These are phyloP conservation scores for Trichophyton equinum DNA, from an alignment of 2,329 filamentous ascomycete genomes.

Conservation along the genomic window DNA sequence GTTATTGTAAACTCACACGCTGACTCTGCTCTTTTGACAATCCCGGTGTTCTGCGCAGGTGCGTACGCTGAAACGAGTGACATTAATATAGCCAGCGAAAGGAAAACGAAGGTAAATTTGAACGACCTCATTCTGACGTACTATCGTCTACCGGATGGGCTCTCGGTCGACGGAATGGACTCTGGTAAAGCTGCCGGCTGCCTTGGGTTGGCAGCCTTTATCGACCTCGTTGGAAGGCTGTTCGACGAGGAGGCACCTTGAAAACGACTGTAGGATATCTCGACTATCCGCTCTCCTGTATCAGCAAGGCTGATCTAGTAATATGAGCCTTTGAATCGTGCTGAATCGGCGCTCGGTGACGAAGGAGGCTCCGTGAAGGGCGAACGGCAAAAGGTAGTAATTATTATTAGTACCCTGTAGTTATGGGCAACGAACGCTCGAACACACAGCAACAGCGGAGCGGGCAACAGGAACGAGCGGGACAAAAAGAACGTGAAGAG, in stretches of 20 bases:
- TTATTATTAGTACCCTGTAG: not conserved
- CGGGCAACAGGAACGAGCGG: not conserved
- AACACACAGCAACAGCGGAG: conserved; percentile 1
- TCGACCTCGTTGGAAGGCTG: not conserved
- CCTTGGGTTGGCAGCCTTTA: not conserved
- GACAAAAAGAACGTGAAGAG: not conserved
- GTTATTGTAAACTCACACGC: too few relatives aligned
- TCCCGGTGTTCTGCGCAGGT: conserved; percentile 11
- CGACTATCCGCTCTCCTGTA: not conserved
- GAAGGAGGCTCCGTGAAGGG: not conserved
- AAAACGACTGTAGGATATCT: not conserved
- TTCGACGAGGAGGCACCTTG: not conserved
- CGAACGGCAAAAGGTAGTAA: not conserved
- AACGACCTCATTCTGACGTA: conserved; percentile 23
- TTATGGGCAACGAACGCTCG: not conserved
- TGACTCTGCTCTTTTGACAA: conserved; percentile 14
- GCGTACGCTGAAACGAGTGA: conserved; percentile 19
- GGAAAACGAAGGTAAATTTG: conserved; percentile 22
- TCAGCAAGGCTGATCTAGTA: not conserved
- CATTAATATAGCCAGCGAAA: conserved; percentile 23
- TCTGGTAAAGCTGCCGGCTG: not conserved
- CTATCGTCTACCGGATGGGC: not conserved
- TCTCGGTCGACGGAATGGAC: not conserved
- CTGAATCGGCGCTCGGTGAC: not conserved
- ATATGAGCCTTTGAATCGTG: not conserved